Evolutionary conservation across 768 basidiomycete genomes (phyloP).

Genomic region (Termitomyces titanicus): DNA sequence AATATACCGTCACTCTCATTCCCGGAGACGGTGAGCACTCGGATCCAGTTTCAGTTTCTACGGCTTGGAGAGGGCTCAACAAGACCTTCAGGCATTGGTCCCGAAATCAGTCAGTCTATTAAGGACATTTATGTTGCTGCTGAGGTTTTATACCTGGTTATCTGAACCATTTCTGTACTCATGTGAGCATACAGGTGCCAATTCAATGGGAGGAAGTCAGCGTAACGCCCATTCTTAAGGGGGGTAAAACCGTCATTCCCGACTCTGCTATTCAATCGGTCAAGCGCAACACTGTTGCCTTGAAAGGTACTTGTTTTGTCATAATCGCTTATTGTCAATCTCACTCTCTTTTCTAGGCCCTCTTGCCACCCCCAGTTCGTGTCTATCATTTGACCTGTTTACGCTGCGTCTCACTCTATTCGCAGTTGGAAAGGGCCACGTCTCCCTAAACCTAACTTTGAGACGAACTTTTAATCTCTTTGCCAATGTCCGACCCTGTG

Average conservation of each 20-base stretch:
- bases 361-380: conserved; percentile 93
- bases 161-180: background rate
- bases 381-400: background rate
- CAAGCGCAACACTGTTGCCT: conserved; percentile 94
- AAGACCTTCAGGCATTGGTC: conserved; percentile 78
- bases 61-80: conserved; percentile 10
- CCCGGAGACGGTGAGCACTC: conserved; percentile 85
- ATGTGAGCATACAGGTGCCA: conserved; percentile 63
- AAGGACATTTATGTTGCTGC: conserved; percentile 92
- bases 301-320: conserved; percentile 68
- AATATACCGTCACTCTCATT: conserved; percentile 94
- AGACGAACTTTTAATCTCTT: conserved; percentile 98
- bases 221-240: conserved; percentile 90
- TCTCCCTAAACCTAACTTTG: conserved; percentile 95
- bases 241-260: conserved; percentile 96
- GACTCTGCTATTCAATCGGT: conserved; percentile 87
- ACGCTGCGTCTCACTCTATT: conserved; percentile 4
- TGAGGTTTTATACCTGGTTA: conserved; percentile 44
- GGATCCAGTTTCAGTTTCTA: background rate
- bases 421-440: conserved; percentile 96
- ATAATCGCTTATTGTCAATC: background rate
- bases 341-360: conserved; percentile 54
- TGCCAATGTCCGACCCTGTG: conserved; percentile 97
- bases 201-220: conserved; percentile 99
- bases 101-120: conserved; percentile 95